Evolutionary conservation across 2,329 filamentous ascomycete genomes (phyloP).

Genomic region (Rhynchosporium graminicola): DNA sequence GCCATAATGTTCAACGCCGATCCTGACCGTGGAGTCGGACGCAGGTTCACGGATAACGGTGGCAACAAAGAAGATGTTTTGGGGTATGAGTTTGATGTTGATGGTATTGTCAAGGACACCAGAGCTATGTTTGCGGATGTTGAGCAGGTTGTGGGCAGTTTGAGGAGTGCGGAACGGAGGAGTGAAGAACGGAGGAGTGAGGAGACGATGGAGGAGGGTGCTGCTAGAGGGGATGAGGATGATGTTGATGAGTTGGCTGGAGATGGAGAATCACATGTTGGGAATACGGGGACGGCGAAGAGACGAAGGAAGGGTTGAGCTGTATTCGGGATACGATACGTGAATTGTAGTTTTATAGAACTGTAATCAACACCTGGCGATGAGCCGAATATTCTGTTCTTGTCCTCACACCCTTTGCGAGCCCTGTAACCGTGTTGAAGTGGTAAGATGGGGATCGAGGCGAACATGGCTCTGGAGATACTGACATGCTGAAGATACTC

Average conservation of each 20-base stretch:
- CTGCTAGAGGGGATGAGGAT: constrained; percentile 28
- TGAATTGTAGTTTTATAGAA: neutral
- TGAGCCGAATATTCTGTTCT: neutral
- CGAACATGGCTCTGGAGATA: too few relatives aligned
- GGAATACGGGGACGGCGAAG: constrained; percentile 30
- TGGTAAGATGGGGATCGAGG: too few relatives aligned
- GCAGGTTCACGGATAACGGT: constrained; percentile 44
- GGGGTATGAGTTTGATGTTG: constrained; percentile 72
- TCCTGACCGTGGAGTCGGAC: constrained; percentile 65
- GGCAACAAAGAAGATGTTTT: constrained; percentile 44
- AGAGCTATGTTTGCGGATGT: constrained; percentile 88
- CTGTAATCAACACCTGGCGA: constrained; percentile 12
- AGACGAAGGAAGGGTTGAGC: too few relatives aligned
- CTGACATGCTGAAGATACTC: too few relatives aligned
- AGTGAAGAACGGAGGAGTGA: constrained; percentile 38
- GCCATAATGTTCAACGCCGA: constrained; percentile 98
- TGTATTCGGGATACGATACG: too few relatives aligned
- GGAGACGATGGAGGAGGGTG: constrained; percentile 32
- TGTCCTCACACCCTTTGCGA: neutral
- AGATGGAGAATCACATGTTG: constrained; percentile 28
- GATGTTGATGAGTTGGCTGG: constrained; percentile 35
- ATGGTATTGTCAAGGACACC: constrained; percentile 84
- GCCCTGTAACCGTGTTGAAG: neutral
- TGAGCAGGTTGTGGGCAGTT: constrained; percentile 51
- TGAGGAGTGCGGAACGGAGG: constrained; percentile 39